These are phyloP conservation scores for Eutrema yunnanense DNA, from an alignment of 345 rosid species.

Conservation along the genomic window DNA sequence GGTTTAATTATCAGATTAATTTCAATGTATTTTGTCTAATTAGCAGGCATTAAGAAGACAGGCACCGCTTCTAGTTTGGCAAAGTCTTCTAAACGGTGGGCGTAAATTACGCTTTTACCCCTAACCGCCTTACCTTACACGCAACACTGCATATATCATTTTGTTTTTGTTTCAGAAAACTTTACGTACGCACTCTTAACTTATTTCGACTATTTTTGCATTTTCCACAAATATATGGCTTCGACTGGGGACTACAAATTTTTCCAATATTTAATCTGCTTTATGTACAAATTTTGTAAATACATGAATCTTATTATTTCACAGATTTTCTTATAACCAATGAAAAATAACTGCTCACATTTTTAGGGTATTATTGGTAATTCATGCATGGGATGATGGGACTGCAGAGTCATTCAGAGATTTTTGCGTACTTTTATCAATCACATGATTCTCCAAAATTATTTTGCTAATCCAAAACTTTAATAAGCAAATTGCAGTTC, in stretches of 20 bases:
- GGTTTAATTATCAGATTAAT: neutral
- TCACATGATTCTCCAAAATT: neutral
- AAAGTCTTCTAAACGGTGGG: constrained; percentile 47
- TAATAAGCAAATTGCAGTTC: neutral
- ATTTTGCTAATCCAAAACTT: neutral
- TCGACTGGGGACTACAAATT: constrained; percentile 6
- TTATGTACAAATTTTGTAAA: constrained; percentile 7
- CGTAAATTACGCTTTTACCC: constrained; percentile 23
- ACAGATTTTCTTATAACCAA: neutral
- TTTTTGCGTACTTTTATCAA: neutral
- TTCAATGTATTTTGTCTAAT: neutral
- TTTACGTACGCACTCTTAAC: neutral
- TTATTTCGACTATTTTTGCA: neutral
- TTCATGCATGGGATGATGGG: neutral
- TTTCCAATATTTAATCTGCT: constrained; percentile 1
- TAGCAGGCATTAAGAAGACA: constrained; percentile 42
- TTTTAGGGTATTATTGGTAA: neutral
- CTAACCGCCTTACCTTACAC: neutral
- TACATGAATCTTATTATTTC: constrained; percentile 6
- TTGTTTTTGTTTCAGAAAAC: neutral
- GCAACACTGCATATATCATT: constrained; percentile 18
- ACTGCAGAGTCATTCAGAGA: neutral
- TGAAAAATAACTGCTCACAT: neutral
- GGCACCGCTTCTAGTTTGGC: constrained; percentile 21
- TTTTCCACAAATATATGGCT: neutral